These are phyloP conservation scores for Candida morakotiae DNA, from an alignment of 805 yeast genomes.

Conservation along the genomic window DNA sequence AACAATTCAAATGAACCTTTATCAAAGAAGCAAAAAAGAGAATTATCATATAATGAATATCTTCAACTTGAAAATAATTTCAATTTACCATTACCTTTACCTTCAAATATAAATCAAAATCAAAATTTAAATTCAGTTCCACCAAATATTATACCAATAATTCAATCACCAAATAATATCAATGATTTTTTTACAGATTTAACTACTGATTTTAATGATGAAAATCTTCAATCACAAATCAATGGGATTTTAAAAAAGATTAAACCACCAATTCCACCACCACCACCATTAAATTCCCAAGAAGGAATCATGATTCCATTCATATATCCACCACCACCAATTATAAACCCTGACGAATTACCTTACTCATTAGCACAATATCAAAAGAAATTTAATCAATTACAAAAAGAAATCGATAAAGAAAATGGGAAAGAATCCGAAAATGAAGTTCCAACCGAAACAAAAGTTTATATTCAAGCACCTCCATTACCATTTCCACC, in stretches of 20 bases:
- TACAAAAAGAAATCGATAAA: constrained; percentile 1
- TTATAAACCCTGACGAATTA: constrained; percentile 16
- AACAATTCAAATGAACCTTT: too few species aligned
- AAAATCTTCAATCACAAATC: constrained; percentile 16
- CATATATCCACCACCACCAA: constrained; percentile 41
- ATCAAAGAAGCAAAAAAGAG: too few species aligned
- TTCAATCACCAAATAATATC: constrained; percentile 26
- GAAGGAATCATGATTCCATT: constrained; percentile 41
- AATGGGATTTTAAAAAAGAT: constrained; percentile 20
- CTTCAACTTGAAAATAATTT: neutral
- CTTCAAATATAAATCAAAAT: too few species aligned
- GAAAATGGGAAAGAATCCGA: constrained; percentile 1
- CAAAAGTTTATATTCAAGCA: constrained; percentile 11
- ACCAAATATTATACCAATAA: constrained; percentile 29
- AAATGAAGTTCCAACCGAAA: neutral
- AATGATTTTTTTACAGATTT: constrained; percentile 36
- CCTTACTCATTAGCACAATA: constrained; percentile 20
- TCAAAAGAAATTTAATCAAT: constrained; percentile 5
- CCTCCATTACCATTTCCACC: constrained; percentile 46
- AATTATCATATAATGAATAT: too few species aligned
- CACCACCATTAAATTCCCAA: constrained; percentile 6
- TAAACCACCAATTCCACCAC: constrained; percentile 41
- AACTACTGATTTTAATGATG: constrained; percentile 11
- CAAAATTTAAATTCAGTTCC: too few species aligned
- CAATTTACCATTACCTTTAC: too few species aligned